Evolutionary conservation across 169 alveolate species (phyloP).

Genomic region (Plasmodium adleri): DNA sequence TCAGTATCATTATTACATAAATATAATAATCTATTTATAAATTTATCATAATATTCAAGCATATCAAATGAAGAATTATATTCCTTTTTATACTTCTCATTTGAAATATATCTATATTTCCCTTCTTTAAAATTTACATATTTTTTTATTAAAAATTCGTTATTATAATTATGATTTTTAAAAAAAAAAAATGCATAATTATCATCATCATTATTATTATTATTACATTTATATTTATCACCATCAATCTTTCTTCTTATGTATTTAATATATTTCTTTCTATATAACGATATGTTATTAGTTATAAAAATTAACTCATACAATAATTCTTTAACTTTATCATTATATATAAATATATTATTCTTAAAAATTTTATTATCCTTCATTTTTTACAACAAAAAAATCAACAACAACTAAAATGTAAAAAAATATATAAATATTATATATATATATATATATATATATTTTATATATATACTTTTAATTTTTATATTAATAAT

Average conservation of each 20-base stretch:
- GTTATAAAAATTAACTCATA: constrained; percentile 17
- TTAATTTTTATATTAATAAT: no score
- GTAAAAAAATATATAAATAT: no score
- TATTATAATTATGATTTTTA: background rate
- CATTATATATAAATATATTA: constrained; percentile 28
- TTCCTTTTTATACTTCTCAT: background rate
- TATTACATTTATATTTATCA: background rate
- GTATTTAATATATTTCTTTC: constrained; percentile 33
- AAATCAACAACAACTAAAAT: no score
- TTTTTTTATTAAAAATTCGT: background rate
- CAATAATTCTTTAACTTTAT: constrained; percentile 9
- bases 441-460: no score
- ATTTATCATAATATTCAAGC: constrained; percentile 19
- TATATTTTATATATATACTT: no score
- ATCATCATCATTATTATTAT: background rate
- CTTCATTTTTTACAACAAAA: background rate
- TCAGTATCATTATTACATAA: constrained; percentile 27
- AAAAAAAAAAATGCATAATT: no score
- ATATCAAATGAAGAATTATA: background rate
- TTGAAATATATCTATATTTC: background rate
- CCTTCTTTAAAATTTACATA: background rate
- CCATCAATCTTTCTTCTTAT: background rate
- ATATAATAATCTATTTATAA: constrained; percentile 9
- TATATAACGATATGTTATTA: constrained; percentile 11
- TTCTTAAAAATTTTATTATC: background rate